Base-by-base conservation (phyloP, 2,329 filamentous ascomycete genomes). In the Blumeria graminis region DNA sequence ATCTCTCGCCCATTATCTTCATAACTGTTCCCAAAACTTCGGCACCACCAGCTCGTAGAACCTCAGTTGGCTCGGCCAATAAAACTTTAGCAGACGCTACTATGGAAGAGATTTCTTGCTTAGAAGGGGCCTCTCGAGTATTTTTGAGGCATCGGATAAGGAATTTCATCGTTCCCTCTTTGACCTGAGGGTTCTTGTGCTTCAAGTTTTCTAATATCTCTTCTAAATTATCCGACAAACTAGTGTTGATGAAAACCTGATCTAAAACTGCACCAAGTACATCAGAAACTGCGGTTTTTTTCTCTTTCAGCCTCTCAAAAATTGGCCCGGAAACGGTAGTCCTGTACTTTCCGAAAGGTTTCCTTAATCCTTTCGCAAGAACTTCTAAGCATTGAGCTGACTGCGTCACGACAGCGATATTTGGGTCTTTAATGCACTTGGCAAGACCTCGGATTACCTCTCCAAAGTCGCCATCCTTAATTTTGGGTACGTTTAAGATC, bases 361-460 rank as follows among this genome's bases (percentile, higher is more conserved):
- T 81, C 48, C 86, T 81, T 59, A 98, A 68, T 53, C 92, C 92
- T 64, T 86, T 92, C 50, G 89, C 90, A 32, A 98, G 72, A 33
- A 84, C 76, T 64, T 96, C 89, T 36, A 95, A 84, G 69, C 90
- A 94, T 64, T 93, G 89, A 2, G 90, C 92, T 6, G 93, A 90
- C 61, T 92, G 82, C 1, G 84, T 92, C 18, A 95, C 92, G 53
- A 96, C 92, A 5, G 86, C 84, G 62, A 98, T 84, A 66, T 98
- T 98, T 63, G 93, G 92, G 63, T 98, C 93, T 69, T 98, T 98
- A 92, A 98, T 98, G 63, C 80, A 87, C 69, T 96, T 98, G 48
- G 92, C 90, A 56, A 96, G 75, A 3, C 80, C 82, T 59, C 86
- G 78, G 57, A 86, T 80, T 62, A 96, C 76, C 63, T 96, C 90